Percentiles rank a stretch among this genome's conserved stretches.
Conservation (phyloP, 805 yeast species). For the Pichia gijzeniarum region DNA sequence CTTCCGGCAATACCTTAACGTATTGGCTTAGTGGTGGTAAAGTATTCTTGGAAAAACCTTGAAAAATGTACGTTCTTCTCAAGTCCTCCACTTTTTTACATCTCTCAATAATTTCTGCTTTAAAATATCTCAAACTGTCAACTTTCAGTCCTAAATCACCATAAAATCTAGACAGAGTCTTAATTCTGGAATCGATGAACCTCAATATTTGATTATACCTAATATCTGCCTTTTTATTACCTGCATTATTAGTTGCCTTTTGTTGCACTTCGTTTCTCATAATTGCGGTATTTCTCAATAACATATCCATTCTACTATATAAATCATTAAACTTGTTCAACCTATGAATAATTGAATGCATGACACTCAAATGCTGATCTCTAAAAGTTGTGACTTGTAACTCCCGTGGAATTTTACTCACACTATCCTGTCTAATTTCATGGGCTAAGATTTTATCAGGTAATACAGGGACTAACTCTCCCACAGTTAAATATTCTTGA, state of each 20-base stretch:
- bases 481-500: neutral
- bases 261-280: constrained; percentile 3
- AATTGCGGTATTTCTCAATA: constrained; percentile 1
- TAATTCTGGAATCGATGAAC: constrained; percentile 6
- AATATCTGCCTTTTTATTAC: constrained; percentile 8
- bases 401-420: neutral
- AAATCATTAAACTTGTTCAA: constrained; percentile 8
- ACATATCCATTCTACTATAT: constrained; percentile 2
- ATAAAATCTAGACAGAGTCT: constrained; percentile 1
- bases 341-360: constrained; percentile 11
- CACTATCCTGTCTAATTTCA: constrained; percentile 10
- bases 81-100: constrained; percentile 4
- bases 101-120: constrained; percentile 4
- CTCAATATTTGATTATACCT: constrained; percentile 11
- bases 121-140: constrained; percentile 3
- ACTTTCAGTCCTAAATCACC: constrained; percentile 7
- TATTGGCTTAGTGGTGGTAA: neutral
- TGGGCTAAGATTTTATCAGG: constrained; percentile 1
- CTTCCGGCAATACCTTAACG: constrained; percentile 2
- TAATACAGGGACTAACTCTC: constrained; percentile 4
- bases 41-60: neutral
- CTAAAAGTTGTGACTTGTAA: constrained; percentile 6
- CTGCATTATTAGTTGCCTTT: constrained; percentile 4
- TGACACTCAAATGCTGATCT: constrained; percentile 2
- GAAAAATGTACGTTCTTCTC: neutral